Conservation (phyloP, 2,329 filamentous ascomycete genomes). For the Pseudogymnoascus sp. region DNA sequence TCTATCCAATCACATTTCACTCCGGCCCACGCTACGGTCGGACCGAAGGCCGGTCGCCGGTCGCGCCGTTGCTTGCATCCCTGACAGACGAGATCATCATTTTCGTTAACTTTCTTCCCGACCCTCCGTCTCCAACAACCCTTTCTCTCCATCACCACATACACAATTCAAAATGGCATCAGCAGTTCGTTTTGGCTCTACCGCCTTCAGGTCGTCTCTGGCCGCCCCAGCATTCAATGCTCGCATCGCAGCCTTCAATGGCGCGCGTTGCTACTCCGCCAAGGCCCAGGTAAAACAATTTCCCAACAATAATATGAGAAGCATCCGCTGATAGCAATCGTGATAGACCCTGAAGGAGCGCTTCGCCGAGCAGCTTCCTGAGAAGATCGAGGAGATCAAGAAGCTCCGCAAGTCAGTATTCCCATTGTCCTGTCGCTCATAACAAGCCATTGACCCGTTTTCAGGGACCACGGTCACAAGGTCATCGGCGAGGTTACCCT, state of each 20-base stretch:
- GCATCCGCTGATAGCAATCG: constrained; percentile 9
- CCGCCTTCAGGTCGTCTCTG: constrained; percentile 71
- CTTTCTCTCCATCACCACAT: constrained; percentile 26
- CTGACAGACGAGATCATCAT: constrained; percentile 8
- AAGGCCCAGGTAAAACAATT: constrained; percentile 67
- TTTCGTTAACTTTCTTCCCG: constrained; percentile 2
- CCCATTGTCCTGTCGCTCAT: constrained; percentile 17
- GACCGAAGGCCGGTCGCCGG: not conserved
- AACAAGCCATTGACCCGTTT: constrained; percentile 15
- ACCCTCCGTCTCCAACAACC: constrained; percentile 26
- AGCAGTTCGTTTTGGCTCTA: constrained; percentile 70
- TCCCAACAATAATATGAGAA: not conserved
- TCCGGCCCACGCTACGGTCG: not conserved
- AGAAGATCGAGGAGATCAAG: constrained; percentile 99
- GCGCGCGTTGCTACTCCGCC: constrained; percentile 82
- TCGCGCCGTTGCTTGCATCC: constrained; percentile 1
- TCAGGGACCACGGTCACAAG: constrained; percentile 86
- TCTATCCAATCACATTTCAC: not conserved
- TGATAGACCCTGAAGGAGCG: constrained; percentile 89
- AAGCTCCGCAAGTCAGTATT: constrained; percentile 77
- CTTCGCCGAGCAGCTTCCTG: constrained; percentile 90
- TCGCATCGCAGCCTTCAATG: constrained; percentile 67
- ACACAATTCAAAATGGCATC: constrained; percentile 62
- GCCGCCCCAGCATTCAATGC: constrained; percentile 58
- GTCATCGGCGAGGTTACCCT: constrained; percentile 96